Evolutionary conservation across 345 rosid species (phyloP).

Genomic region (Xanthoceras sorbifolium): DNA sequence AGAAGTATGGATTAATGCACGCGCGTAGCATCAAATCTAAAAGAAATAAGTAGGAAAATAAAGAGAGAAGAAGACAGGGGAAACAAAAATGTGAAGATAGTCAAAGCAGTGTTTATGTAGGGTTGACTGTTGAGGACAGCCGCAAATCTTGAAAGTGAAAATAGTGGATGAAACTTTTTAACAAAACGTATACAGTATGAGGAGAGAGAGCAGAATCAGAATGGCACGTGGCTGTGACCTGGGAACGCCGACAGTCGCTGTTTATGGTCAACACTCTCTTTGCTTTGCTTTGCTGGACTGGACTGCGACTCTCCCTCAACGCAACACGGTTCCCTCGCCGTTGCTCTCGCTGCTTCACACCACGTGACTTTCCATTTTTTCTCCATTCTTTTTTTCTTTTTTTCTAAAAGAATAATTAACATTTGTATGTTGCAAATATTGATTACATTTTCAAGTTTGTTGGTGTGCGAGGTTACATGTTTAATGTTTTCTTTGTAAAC

Average conservation of each 20-base stretch:
- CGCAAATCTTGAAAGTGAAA: slow-evolving; percentile 31
- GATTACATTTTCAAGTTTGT: background rate
- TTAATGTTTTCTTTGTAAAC: background rate
- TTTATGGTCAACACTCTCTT: slow-evolving; percentile 7
- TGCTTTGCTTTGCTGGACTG: background rate
- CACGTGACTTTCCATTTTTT: background rate
- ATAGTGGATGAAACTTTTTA: too few relatives aligned
- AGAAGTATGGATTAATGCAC: too few relatives aligned
- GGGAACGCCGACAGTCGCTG: slow-evolving; percentile 28
- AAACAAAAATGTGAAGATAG: background rate
- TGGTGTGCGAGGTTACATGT: background rate
- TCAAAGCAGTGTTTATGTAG: background rate
- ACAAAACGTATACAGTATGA: too few relatives aligned
- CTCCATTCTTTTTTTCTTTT: background rate
- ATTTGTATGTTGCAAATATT: background rate
- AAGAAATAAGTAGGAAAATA: background rate
- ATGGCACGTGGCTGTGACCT: slow-evolving; percentile 25
- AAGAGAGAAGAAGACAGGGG: too few relatives aligned
- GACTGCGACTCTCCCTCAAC: slow-evolving; percentile 16
- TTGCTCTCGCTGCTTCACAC: too few relatives aligned
- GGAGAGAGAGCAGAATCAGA: background rate
- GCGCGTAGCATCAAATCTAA: too few relatives aligned
- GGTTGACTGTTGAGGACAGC: slow-evolving; percentile 3
- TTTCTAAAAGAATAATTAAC: background rate
- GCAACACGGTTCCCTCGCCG: slow-evolving; percentile 31